A percentile compares a stretch with the other conserved stretches of the same genome.
Evolutionary conservation across 2,329 filamentous ascomycete species (phyloP).

Genomic region (Hypoxylon sp.): DNA sequence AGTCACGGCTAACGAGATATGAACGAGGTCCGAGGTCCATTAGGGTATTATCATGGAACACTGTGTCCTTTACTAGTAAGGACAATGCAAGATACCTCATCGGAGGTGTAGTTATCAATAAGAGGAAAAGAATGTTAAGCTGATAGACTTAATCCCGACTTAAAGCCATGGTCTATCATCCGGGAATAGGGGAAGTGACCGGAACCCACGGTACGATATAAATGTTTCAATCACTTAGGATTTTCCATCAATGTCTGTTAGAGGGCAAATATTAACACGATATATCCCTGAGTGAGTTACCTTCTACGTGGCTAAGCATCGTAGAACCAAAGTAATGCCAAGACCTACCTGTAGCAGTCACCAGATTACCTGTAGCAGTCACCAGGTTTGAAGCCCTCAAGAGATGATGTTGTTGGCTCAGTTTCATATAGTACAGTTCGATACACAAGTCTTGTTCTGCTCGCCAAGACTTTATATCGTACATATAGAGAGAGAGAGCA

Average conservation of each 20-base stretch:
- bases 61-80: not conserved
- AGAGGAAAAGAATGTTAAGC: not conserved
- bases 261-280: not conserved
- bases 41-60: not conserved
- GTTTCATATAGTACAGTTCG: constrained; percentile 49
- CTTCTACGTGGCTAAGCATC: not conserved
- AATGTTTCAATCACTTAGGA: too few species aligned
- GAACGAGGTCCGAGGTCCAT: not conserved
- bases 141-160: not conserved
- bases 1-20: not conserved
- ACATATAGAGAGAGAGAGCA: constrained; percentile 50
- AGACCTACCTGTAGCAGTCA: not conserved
- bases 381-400: not conserved
- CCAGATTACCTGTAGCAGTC: not conserved
- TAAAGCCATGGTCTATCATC: too few species aligned
- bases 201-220: not conserved
- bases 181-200: not conserved
- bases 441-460: constrained; percentile 46
- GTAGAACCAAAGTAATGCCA: not conserved
- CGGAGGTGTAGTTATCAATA: not conserved
- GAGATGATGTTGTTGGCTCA: constrained; percentile 6
- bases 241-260: not conserved
- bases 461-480: constrained; percentile 43
- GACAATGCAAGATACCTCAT: not conserved
- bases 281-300: not conserved